Evolutionary conservation across 1,284 basidiomycete genomes (phyloP), one percentile per base, ranked within the genome.

Genomic region (Cutaneotrichosporon spelunceum): DNA sequence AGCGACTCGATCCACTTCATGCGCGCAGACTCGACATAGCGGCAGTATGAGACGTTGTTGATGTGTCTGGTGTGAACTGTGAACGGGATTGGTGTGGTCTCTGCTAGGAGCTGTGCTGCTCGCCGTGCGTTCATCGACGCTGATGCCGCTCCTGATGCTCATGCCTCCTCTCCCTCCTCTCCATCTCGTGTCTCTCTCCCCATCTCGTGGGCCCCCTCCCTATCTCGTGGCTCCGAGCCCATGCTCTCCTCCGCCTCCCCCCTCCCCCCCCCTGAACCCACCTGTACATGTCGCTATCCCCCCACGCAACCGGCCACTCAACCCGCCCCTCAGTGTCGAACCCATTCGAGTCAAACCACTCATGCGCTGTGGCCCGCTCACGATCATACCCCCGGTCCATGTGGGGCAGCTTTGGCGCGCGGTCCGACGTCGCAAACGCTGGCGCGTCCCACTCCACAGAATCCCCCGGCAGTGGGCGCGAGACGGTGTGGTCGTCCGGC

Each of bases 271-370:
- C 48, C 48, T 9, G 21, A 4, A 70, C 76, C 67, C 66, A 77
- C 77, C 69, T 63, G 66, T 75, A 78, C 65, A 72, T 76, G 66
- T 79, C 78, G 45, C 67, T 69, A 50, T 79, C 75, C 0, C 78
- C 78, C 78, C 78, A 79, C 7, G 75, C 75, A 19, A 75, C 72
- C 19, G 74, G 72, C 71, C 74, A 75, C 58, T 74, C 75, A 52
- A 78, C 53, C 7, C 70, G 57, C 19, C 73, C 74, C 27, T 67
- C 59, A 2, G 59, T 36, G 53, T 75, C 76, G 58, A 69, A 76
- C 5, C 72, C 73, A 14, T 75, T 66, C 33, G 61, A 65, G 63
- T 63, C 62, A 24, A 60, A 66, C 65, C 57, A 64, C 57, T 66
- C 56, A 33, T 61, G 61, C 2, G 44, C 60, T 9, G 65, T 60